Evolutionary conservation across 805 yeast species (phyloP).

Genomic region (Monosporozyma aquatica): DNA sequence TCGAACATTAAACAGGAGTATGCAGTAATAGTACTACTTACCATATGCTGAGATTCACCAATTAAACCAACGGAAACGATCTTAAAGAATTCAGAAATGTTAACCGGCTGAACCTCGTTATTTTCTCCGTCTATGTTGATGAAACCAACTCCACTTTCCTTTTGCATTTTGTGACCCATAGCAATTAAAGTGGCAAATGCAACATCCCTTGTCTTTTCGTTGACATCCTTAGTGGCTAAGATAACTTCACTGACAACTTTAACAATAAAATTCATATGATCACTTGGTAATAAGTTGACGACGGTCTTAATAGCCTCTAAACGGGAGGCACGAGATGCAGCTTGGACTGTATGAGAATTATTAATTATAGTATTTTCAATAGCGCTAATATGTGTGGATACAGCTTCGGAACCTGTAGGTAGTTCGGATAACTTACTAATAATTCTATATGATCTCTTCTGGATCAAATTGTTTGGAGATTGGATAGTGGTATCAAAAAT

Average conservation of each 20-base stretch:
- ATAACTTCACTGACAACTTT: constrained; percentile 79
- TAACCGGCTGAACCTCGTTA: constrained; percentile 35
- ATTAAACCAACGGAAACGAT: constrained; percentile 95
- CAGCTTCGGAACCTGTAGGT: constrained; percentile 50
- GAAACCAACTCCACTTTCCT: constrained; percentile 47
- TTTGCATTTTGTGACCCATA: constrained; percentile 69
- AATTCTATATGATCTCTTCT: constrained; percentile 83
- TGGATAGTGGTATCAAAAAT: constrained; percentile 64
- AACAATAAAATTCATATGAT: constrained; percentile 70
- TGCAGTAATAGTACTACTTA: constrained; percentile 91
- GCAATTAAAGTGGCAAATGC: constrained; percentile 67
- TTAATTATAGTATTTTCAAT: constrained; percentile 53
- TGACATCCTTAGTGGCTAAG: constrained; percentile 81
- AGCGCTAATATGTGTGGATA: constrained; percentile 43
- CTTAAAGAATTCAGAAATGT: constrained; percentile 74
- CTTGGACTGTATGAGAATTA: constrained; percentile 38
- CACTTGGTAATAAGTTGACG: constrained; percentile 51
- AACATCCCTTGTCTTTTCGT: constrained; percentile 80
- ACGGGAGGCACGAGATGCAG: constrained; percentile 73
- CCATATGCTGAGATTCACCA: constrained; percentile 90
- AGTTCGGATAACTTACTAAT: constrained; percentile 62
- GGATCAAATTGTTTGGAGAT: constrained; percentile 56
- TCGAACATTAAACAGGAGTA: constrained; percentile 80
- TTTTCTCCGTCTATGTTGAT: constrained; percentile 42
- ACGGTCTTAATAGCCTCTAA: constrained; percentile 56